A percentile compares a stretch with the other conserved stretches of the same genome.
phyloP scores from a whole-genome alignment of 2,329 filamentous ascomycete genomes.

The Fusarium sp. region DNA sequence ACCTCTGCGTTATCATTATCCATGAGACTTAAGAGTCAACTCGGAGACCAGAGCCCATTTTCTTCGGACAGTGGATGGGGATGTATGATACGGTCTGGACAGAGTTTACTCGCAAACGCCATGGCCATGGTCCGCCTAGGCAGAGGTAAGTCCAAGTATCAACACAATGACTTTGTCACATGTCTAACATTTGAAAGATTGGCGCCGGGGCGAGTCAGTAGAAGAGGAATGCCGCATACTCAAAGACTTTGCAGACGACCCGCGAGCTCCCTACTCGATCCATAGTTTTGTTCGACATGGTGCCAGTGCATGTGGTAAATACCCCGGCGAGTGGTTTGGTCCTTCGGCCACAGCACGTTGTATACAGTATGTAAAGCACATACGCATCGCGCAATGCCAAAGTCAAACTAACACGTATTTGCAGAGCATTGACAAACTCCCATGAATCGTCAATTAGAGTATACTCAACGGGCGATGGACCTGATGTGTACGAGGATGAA shows the following conservation, averaged over 20 bases:
- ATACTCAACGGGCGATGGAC: constrained; percentile 89
- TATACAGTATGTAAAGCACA: constrained; percentile 79
- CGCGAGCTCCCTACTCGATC: constrained; percentile 89
- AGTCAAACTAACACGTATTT: constrained; percentile 6
- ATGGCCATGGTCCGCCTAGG: constrained; percentile 79
- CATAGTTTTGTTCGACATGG: constrained; percentile 94
- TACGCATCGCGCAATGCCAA: background rate
- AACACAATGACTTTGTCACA: background rate
- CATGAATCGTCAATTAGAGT: constrained; percentile 77
- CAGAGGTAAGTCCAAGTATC: constrained; percentile 69
- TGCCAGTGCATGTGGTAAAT: constrained; percentile 87
- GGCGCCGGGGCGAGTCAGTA: constrained; percentile 73
- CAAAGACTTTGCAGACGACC: constrained; percentile 87
- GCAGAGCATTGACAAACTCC: constrained; percentile 78
- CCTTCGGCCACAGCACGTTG: constrained; percentile 96
- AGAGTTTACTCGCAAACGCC: constrained; percentile 91
- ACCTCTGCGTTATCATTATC: constrained; percentile 79
- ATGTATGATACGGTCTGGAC: constrained; percentile 97
- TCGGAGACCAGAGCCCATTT: constrained; percentile 84
- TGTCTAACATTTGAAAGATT: constrained; percentile 64
- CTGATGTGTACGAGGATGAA: constrained; percentile 92
- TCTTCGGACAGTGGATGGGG: constrained; percentile 97
- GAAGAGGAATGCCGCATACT: constrained; percentile 78
- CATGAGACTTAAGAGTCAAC: constrained; percentile 83
- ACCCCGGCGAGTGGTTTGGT: constrained; percentile 98